phyloP scores from a whole-genome alignment of 1,284 basidiomycete genomes.

The Rhodotorula sp. region DNA sequence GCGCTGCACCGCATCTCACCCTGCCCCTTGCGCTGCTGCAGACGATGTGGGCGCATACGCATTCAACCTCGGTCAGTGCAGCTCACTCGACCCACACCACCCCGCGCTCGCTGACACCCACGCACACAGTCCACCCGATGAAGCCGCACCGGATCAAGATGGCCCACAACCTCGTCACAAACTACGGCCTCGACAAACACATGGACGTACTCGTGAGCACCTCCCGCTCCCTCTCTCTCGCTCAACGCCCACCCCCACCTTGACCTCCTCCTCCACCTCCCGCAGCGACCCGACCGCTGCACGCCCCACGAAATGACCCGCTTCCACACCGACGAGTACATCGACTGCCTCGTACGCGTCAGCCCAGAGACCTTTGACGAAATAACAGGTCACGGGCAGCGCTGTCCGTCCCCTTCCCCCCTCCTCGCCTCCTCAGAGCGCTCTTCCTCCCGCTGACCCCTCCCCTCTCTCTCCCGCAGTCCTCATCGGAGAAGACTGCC shows the following conservation, averaged over 20 bases:
- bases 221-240: background rate
- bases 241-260: background rate
- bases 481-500: constrained; percentile 91
- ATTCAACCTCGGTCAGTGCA: constrained; percentile 34
- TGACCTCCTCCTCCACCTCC: background rate
- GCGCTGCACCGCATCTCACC: background rate
- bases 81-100: too few species aligned
- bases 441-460: background rate
- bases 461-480: constrained; percentile 56
- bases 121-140: constrained; percentile 39
- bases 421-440: background rate
- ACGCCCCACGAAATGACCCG: constrained; percentile 79
- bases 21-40: background rate
- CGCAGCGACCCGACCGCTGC: constrained; percentile 77
- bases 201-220: constrained; percentile 82
- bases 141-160: constrained; percentile 73
- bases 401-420: constrained; percentile 64
- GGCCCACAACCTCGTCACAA: constrained; percentile 86
- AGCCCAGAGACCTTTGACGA: constrained; percentile 84
- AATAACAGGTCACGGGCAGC: constrained; percentile 75
- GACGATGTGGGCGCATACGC: constrained; percentile 41
- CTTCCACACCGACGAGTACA: constrained; percentile 94
- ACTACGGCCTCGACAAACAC: constrained; percentile 84
- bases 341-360: constrained; percentile 83
- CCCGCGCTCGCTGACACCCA: background rate